phyloP scores from a whole-genome alignment of 768 basidiomycete genomes.

The Sistotremastrum niveocremeum region DNA sequence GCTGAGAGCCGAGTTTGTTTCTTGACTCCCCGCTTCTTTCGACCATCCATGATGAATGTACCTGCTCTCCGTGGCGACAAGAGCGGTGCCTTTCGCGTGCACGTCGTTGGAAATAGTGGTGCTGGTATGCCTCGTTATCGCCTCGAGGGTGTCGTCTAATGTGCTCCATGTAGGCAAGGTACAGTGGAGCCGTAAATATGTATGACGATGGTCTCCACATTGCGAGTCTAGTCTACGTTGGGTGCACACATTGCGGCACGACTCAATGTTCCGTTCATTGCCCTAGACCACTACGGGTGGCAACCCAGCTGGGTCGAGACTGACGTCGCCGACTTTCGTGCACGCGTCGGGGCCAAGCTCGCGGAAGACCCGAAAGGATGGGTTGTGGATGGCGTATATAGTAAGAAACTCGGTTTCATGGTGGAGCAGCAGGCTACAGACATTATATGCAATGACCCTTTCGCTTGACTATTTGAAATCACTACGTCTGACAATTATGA shows the following conservation, averaged over 20 bases:
- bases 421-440: conserved; percentile 31
- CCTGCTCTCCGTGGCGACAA: too few relatives aligned
- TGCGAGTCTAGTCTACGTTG: conserved; percentile 31
- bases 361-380: conserved; percentile 26
- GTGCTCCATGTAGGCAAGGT: neutral
- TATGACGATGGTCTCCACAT: neutral
- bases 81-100: too few relatives aligned
- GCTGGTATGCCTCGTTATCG: too few relatives aligned
- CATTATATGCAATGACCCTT: conserved; percentile 28
- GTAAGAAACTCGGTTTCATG: conserved; percentile 15
- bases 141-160: too few relatives aligned
- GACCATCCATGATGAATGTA: too few relatives aligned
- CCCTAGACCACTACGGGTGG: conserved; percentile 24
- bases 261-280: conserved; percentile 31
- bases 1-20: too few relatives aligned
- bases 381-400: conserved; percentile 41
- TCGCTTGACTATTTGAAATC: too few relatives aligned
- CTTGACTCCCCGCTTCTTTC: too few relatives aligned
- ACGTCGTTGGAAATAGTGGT: too few relatives aligned
- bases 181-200: neutral
- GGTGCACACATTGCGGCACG: conserved; percentile 27
- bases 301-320: conserved; percentile 5
- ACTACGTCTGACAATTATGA: too few relatives aligned
- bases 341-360: conserved; percentile 10
- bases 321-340: conserved; percentile 7